Base-by-base conservation (phyloP, 768 basidiomycete genomes). In the Suillus decipiens region DNA sequence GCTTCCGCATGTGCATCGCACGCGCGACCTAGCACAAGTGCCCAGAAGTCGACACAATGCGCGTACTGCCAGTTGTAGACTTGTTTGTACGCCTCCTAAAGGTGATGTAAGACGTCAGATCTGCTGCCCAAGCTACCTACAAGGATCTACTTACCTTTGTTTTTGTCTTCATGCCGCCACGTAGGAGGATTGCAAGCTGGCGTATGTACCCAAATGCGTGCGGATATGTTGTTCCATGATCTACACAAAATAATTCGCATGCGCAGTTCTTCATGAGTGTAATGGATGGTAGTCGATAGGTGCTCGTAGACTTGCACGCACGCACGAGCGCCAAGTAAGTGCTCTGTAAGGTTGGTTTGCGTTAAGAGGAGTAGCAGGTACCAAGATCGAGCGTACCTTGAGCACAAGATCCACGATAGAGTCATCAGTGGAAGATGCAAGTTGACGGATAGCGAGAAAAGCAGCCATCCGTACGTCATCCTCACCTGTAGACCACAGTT, bases 41-140 rank as follows among this genome's bases (percentile, higher is more conserved):
- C 84, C 97, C 97, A 99, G 71, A 99, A 99, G 79, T 99, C 97
- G 67, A 99, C 80, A 63, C 88, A 93, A 74, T 99, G 97, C 2
- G 89, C 91, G 68, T 90, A 98, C 78, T 98, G 97, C 97, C 97
- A 99, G 77, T 98, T 99, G 78, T 99, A 97, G 24, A 99, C 96
- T 69, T 91, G 89, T 74, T 89, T 90, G 78, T 91, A 96, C 10
- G 93, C 88, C 68, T 99, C 95, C 89, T 94, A 61, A 19, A 12
- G 47, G 53, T 28, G 39, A 62, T 54, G 54, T 58, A 63, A 56
- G 63, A 54, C 67, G 15, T 67, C 9, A 64, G 62, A 22, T 19
- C 17, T 57, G 37, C 15, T 11, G 24, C 5, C 17, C 17, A 28
- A 24, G 55, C 22, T 28, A 47, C 31, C 41, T 11, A 28, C 17